Conservation (phyloP, 164 flowering plant species). For the Aristolochia contorta region DNA sequence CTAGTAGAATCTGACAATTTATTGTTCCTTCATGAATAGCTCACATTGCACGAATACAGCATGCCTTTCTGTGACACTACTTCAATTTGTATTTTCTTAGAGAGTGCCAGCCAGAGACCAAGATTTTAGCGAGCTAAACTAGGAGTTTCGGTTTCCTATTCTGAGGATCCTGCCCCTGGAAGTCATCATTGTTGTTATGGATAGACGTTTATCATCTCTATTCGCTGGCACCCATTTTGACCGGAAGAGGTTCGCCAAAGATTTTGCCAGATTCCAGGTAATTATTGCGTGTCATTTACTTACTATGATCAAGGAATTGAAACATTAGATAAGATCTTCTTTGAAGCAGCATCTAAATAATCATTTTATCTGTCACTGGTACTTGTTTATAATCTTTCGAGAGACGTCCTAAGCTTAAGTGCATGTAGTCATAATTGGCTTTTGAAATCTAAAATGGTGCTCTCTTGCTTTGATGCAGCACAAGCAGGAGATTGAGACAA, state of each 20-base stretch:
- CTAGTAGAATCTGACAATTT: too few relatives aligned
- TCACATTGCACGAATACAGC: too few relatives aligned
- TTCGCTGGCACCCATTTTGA: conserved; percentile 60
- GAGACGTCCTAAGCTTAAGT: neutral
- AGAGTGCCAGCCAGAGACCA: too few relatives aligned
- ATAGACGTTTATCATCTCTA: conserved; percentile 30
- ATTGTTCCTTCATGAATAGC: too few relatives aligned
- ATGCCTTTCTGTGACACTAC: too few relatives aligned
- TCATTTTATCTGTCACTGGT: neutral
- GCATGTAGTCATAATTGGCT: neutral
- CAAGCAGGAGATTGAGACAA: conserved; percentile 29
- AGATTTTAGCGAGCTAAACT: too few relatives aligned
- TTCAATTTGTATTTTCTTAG: too few relatives aligned
- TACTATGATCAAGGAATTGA: too few relatives aligned
- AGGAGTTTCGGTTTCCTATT: too few relatives aligned
- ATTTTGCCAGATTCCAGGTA: conserved; percentile 55
- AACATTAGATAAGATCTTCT: neutral
- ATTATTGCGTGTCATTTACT: too few relatives aligned
- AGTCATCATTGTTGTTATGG: neutral
- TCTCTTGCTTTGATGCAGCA: conserved; percentile 15
- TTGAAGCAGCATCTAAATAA: neutral
- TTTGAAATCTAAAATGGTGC: neutral
- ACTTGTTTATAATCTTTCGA: neutral
- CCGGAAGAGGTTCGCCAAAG: conserved; percentile 49
- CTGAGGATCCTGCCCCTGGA: too few relatives aligned